Conservation (phyloP, 2,329 filamentous ascomycete species). For the Penicillium glabrum region DNA sequence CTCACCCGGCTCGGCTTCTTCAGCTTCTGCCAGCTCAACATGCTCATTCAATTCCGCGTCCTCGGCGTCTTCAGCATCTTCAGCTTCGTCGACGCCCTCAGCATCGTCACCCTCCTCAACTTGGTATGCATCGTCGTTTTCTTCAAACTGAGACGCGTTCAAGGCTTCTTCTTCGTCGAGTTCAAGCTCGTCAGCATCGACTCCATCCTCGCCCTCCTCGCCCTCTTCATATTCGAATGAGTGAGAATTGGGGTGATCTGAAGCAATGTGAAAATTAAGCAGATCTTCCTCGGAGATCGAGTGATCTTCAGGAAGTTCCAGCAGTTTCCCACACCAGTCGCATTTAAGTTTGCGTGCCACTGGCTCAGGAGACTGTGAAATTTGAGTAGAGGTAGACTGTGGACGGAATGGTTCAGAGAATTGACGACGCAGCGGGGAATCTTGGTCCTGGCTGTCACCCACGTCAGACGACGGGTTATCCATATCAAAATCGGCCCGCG, state of each 20-base stretch:
- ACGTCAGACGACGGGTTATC: constrained; percentile 39
- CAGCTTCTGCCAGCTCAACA: constrained; percentile 17
- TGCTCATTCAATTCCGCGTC: constrained; percentile 21
- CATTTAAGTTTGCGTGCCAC: constrained; percentile 31
- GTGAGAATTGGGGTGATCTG: constrained; percentile 33
- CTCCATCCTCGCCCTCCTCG: background rate
- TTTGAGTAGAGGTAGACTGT: constrained; percentile 35
- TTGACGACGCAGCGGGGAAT: constrained; percentile 38
- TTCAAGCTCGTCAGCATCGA: constrained; percentile 8
- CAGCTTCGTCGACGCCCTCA: constrained; percentile 16
- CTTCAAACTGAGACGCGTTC: constrained; percentile 1
- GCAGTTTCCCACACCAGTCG: constrained; percentile 36
- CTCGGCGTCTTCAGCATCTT: constrained; percentile 21
- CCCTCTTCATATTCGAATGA: constrained; percentile 20
- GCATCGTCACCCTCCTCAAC: constrained; percentile 16
- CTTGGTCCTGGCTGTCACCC: constrained; percentile 37
- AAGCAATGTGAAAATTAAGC: constrained; percentile 35
- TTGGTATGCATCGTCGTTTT: constrained; percentile 13
- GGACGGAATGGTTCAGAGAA: constrained; percentile 39
- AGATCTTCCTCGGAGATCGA: constrained; percentile 26
- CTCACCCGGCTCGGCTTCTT: constrained; percentile 23
- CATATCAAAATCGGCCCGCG: constrained; percentile 35
- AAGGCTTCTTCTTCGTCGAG: constrained; percentile 13
- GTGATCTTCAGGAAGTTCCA: constrained; percentile 28
- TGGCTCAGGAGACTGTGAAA: constrained; percentile 35